Evolutionary conservation across 805 yeast genomes (phyloP), one percentile per base, ranked within the genome.

Genomic region (Huiozyma naganishii): DNA sequence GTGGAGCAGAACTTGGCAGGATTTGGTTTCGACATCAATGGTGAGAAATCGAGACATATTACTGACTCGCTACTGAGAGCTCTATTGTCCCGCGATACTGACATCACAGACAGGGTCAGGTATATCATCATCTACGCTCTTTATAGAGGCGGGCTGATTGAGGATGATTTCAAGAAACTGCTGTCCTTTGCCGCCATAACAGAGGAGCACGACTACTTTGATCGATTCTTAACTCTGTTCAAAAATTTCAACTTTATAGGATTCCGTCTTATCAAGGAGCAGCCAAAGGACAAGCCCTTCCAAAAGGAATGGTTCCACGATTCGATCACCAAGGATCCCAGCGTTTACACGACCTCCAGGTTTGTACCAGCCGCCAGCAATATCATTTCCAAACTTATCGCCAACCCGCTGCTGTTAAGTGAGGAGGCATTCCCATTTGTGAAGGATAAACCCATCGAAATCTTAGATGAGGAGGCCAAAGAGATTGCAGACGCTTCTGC

Each of bases 1-100:
- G 72, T 88, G 46, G 97, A 92, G 63, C 96, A 89, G 64, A 75
- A 80, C 13, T 71, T 88, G 49, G 76, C 83, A 5, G 84, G 87
- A 4, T 76, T 77, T 37, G 95, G 95, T 23, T 61, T 73, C 3
- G 79, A 78, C 44, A 69, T 79, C 39, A 83, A 85, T 49, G 88
- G 90, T 3, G 72, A 72, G 28, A 74, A 74, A 51, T 72, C 73
- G 38, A 75, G 75, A 51, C 70, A 73, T 42, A 64, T 84, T 27
- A 79, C 83, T 30, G 83, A 77, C 41, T 76, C 74, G 32, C 64
- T 88, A 44, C 67, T 89, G 29, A 69, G 65, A 4, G 57, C 79
- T 23, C 66, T 90, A 23, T 65, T 70, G 0, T 63, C 74, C 37
- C 69, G 66, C 27, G 70, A 66, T 36, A 69, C 78, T 37, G 75